phyloP scores from a whole-genome alignment of 768 basidiomycete genomes.

The Chalciporus piperatus region DNA sequence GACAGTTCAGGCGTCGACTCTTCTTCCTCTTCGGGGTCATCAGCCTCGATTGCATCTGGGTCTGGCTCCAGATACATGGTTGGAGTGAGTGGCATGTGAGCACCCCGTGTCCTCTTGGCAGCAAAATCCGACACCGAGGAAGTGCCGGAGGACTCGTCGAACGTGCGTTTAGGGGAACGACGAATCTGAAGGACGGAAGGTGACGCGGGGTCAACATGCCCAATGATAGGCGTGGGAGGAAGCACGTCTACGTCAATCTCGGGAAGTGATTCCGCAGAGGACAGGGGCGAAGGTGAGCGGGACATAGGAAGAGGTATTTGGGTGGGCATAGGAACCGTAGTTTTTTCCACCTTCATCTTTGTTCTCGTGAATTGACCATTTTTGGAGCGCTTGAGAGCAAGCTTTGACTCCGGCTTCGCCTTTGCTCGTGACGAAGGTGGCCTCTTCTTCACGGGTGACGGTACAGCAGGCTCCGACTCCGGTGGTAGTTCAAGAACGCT shows the following conservation, averaged over 20 bases:
- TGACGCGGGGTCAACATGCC: slow-evolving; percentile 8
- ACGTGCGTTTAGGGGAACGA: slow-evolving; percentile 56
- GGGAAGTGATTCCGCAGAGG: slow-evolving; percentile 21
- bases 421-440: slow-evolving; percentile 31
- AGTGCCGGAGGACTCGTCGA: slow-evolving; percentile 54
- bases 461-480: slow-evolving; percentile 27
- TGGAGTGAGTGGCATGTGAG: slow-evolving; percentile 23
- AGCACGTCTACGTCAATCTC: slow-evolving; percentile 28
- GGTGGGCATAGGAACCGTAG: slow-evolving; percentile 23
- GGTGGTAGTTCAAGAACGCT: slow-evolving; percentile 51
- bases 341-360: slow-evolving; percentile 23
- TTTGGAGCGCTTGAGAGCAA: slow-evolving; percentile 14
- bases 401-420: slow-evolving; percentile 22
- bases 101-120: slow-evolving; percentile 36
- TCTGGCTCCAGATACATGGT: slow-evolving; percentile 11
- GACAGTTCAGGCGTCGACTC: slow-evolving; percentile 44
- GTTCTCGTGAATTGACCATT: slow-evolving; percentile 23
- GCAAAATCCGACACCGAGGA: slow-evolving; percentile 35
- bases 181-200: slow-evolving; percentile 33
- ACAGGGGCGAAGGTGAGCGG: slow-evolving; percentile 36
- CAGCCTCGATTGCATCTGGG: slow-evolving; percentile 22
- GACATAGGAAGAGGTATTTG: slow-evolving; percentile 39
- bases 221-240: slow-evolving; percentile 26
- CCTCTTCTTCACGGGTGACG: slow-evolving; percentile 36
- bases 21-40: slow-evolving; percentile 28